Percentiles rank a stretch among this genome's conserved stretches.
phyloP scores from a whole-genome alignment of 495 filamentous ascomycete genomes.

The Parathielavia appendiculata region DNA sequence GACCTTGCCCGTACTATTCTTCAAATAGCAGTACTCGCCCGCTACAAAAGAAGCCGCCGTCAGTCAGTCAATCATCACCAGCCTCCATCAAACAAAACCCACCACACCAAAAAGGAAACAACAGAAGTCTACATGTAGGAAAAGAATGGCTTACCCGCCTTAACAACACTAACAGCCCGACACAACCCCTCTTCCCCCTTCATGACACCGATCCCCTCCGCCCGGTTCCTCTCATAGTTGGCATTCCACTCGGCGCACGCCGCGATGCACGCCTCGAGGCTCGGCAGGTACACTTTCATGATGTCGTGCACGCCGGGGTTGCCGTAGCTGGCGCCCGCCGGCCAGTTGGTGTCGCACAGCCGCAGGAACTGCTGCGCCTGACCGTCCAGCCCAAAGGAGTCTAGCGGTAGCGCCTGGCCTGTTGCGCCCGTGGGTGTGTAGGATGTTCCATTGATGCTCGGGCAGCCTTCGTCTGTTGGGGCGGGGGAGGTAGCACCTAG shows the following conservation, averaged over 20 bases:
- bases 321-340: too few species aligned
- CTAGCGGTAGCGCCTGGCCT: slow-evolving; percentile 25
- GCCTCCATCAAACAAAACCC: too few species aligned
- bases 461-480: slow-evolving; percentile 28
- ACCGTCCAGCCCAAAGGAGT: slow-evolving; percentile 9
- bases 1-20: slow-evolving; percentile 35
- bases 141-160: slow-evolving; percentile 17
- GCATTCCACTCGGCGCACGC: slow-evolving; percentile 35
- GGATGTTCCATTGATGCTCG: slow-evolving; percentile 22
- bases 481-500: not conserved
- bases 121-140: too few species aligned
- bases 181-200: too few species aligned
- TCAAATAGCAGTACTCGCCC: slow-evolving; percentile 34
- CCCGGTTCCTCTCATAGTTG: slow-evolving; percentile 21
- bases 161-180: slow-evolving; percentile 31
- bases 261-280: slow-evolving; percentile 32
- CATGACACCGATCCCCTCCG: too few species aligned
- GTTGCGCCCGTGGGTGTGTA: slow-evolving; percentile 29
- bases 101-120: too few species aligned
- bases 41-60: not conserved
- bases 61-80: not conserved
- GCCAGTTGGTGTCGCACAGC: slow-evolving; percentile 34
- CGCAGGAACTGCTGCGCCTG: slow-evolving; percentile 30
- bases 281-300: slow-evolving; percentile 32
- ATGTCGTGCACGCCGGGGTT: slow-evolving; percentile 30